phyloP scores from a whole-genome alignment of 208 protist genomes.

The Crithidia bombi region DNA sequence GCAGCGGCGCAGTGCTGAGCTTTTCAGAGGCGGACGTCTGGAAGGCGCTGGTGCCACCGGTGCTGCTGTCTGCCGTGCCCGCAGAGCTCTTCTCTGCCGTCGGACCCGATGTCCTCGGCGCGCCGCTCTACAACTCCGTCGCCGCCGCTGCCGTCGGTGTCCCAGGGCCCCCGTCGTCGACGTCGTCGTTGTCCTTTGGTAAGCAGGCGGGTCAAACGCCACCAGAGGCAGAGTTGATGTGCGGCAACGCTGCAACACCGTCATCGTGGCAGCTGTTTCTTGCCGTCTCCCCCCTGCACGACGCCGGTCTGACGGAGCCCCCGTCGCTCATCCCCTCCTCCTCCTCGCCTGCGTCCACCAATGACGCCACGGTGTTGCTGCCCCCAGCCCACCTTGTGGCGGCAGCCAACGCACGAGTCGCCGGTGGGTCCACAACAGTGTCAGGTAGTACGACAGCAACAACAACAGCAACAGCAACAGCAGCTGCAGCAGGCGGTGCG shows the following conservation, averaged over 20 bases:
- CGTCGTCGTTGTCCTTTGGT: slow-evolving; percentile 22
- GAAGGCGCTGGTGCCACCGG: slow-evolving; percentile 66
- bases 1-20: background rate
- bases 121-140: slow-evolving; percentile 74
- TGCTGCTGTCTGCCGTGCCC: slow-evolving; percentile 59
- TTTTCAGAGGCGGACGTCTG: slow-evolving; percentile 55
- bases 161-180: background rate
- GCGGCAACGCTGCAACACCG: too few relatives aligned
- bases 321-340: slow-evolving; percentile 4
- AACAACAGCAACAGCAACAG: background rate
- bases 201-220: background rate
- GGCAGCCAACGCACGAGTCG: slow-evolving; percentile 2
- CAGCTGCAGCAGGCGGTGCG: background rate
- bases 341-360: background rate
- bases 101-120: slow-evolving; percentile 50
- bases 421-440: background rate
- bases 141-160: slow-evolving; percentile 39
- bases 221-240: background rate
- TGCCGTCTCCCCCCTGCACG: slow-evolving; percentile 62
- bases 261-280: slow-evolving; percentile 48
- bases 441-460: background rate
- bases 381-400: slow-evolving; percentile 27
- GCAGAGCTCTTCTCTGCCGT: slow-evolving; percentile 42
- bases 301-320: slow-evolving; percentile 22
- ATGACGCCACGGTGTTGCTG: slow-evolving; percentile 9